phyloP scores from a whole-genome alignment of 345 rosid genomes.

The Heritiera fomes region DNA sequence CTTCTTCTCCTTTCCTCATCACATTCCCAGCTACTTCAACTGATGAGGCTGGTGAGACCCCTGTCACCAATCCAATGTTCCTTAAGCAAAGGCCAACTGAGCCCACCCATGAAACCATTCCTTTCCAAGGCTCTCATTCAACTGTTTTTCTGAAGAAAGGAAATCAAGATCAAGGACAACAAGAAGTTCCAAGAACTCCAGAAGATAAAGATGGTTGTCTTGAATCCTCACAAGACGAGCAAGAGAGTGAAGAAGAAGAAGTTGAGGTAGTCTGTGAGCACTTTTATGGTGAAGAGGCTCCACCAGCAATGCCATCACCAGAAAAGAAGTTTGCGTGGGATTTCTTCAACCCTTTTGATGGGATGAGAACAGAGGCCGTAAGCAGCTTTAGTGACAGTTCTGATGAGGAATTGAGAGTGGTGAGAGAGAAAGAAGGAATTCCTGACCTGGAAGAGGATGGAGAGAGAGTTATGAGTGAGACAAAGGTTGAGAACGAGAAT shows the following conservation, averaged over 20 bases:
- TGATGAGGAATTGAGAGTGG: conserved; percentile 29
- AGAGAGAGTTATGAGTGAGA: conserved; percentile 19
- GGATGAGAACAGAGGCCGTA: conserved; percentile 18
- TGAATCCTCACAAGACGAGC: background rate
- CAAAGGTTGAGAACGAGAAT: conserved; percentile 21
- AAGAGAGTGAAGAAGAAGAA: conserved; percentile 13
- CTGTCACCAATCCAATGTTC: conserved; percentile 16
- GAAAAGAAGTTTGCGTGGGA: conserved; percentile 36
- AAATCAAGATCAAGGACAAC: background rate
- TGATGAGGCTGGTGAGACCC: conserved; percentile 13
- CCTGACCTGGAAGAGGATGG: conserved; percentile 42
- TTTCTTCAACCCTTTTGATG: conserved; percentile 41
- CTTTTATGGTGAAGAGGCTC: conserved; percentile 24
- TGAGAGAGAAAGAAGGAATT: conserved; percentile 38
- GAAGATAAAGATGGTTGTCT: background rate
- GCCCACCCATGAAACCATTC: conserved; percentile 20
- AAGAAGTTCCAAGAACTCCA: conserved; percentile 15
- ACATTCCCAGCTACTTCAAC: conserved; percentile 27
- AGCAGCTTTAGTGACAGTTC: conserved; percentile 19
- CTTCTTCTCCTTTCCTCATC: conserved; percentile 38
- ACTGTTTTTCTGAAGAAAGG: conserved; percentile 13
- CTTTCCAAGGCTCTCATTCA: conserved; percentile 18
- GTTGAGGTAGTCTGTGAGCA: conserved; percentile 16
- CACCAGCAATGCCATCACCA: conserved; percentile 27
- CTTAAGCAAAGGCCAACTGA: conserved; percentile 29